Conservation (phyloP, 441 rosid genomes). For the Corymbia calophylla region DNA sequence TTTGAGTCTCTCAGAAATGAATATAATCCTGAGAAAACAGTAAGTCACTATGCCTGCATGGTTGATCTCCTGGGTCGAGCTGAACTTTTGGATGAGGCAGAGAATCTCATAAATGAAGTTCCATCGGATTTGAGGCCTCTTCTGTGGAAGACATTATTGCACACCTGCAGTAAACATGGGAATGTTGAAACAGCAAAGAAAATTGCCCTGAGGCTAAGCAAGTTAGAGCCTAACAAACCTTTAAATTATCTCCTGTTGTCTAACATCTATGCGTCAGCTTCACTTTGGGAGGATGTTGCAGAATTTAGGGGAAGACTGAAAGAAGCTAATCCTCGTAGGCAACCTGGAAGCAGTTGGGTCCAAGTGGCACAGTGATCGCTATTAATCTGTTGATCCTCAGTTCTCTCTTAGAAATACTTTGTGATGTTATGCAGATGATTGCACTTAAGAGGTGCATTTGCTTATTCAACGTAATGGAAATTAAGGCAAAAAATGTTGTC, state of each 20-base stretch:
- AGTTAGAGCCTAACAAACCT: not conserved
- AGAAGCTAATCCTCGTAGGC: not conserved
- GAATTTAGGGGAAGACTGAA: not conserved
- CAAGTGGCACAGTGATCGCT: not conserved
- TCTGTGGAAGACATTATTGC: not conserved
- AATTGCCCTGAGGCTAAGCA: not conserved
- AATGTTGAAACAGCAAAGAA: not conserved
- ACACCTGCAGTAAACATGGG: constrained; percentile 3
- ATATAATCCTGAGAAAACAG: not conserved
- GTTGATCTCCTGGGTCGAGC: constrained; percentile 6
- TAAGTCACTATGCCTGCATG: constrained; percentile 2
- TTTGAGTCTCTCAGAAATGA: not conserved
- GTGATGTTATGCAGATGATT: not conserved
- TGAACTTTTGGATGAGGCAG: not conserved
- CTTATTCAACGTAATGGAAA: not conserved
- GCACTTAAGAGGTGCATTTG: not conserved
- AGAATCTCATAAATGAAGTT: not conserved
- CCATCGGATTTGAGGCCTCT: not conserved
- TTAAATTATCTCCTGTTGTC: not conserved
- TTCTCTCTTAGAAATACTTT: not conserved
- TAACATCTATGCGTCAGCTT: not conserved
- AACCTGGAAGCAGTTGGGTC: constrained; percentile 4
- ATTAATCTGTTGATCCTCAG: not conserved
- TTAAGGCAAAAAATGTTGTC: not conserved
- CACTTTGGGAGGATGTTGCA: not conserved